A percentile compares a stretch with the other conserved stretches of the same genome.
Conservation (phyloP, 2,329 filamentous ascomycete species). For the Domatiomyces catenatus region DNA sequence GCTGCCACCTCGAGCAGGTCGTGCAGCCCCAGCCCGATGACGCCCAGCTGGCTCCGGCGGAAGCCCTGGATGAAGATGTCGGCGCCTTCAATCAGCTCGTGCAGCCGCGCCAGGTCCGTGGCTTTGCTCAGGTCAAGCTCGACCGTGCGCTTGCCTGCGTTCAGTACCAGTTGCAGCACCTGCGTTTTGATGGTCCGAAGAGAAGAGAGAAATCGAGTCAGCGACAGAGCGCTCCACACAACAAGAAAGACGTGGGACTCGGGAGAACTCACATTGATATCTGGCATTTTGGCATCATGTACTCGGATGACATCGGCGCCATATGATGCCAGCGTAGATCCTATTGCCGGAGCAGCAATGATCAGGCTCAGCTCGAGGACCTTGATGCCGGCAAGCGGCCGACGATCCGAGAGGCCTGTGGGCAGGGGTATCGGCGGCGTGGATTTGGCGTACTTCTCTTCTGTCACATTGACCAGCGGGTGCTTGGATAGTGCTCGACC, state of each 20-base stretch:
- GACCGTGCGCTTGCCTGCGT: constrained; percentile 52
- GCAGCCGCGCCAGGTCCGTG: constrained; percentile 25
- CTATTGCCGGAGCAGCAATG: constrained; percentile 30
- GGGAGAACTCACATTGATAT: constrained; percentile 20
- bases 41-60: constrained; percentile 33
- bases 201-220: too few relatives aligned
- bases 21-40: constrained; percentile 42
- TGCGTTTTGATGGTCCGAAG: constrained; percentile 36
- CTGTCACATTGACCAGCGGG: constrained; percentile 29
- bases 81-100: constrained; percentile 29
- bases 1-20: constrained; percentile 26
- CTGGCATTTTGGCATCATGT: constrained; percentile 26
- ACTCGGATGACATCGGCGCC: constrained; percentile 33
- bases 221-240: too few relatives aligned
- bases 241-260: too few relatives aligned
- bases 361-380: constrained; percentile 34
- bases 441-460: constrained; percentile 22
- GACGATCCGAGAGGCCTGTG: constrained; percentile 16
- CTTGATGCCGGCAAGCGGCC: constrained; percentile 31
- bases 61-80: constrained; percentile 42
- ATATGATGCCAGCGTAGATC: constrained; percentile 26
- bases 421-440: constrained; percentile 23
- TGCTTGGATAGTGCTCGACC: constrained; percentile 28
- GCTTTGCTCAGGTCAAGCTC: constrained; percentile 37
- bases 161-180: constrained; percentile 52